Evolutionary conservation across 306 rosid species (phyloP), one percentile per base, ranked within the genome.

Genomic region (Arachis stenosperma): DNA sequence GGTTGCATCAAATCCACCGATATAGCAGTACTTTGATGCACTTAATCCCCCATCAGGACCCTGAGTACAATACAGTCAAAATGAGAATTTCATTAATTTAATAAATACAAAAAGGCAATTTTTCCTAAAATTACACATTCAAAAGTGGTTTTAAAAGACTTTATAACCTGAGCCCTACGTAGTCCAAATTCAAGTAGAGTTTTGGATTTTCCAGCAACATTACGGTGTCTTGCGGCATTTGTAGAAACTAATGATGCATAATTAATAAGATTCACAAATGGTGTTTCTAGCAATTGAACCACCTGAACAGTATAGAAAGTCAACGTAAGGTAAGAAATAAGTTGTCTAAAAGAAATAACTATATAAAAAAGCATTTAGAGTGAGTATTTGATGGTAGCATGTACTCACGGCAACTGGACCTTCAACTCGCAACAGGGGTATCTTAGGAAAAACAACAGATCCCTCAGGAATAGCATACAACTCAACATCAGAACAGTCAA

Each of bases 1-100:
- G 65, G 99, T 95, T 68, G 96, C 99, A 75, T 95, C 97, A 76
- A 95, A 95, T 67, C 99, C 99, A 71, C 99, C 99, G 73, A 95
- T 64, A 69, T 95, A 95, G 84, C 98, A 95, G 84, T 95, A 95
- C 80, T 89, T 95, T 58, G 99, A 95, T 27, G 99, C 99, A 36
- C 90, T 79, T 68, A 95, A 74, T 79, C 92, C 99, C 74, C 99
- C 99, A 82, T 95, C 99, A 79, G 99, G 99, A 11, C 99, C 99
- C 99, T 95, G 76, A 33, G 37, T 2, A 6, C 7, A 42, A 8
- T 42, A 42, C 9, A 78, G 65, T 73, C 37, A 46, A 71, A 81
- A 79, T 41, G 64, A 75, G 43, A 75, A 68, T 46, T 76, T 41
- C 62, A 70, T 79, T 40, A 11, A 70, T 79, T 51, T 40, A 11